These are phyloP conservation scores for Hyphopichia pseudoburtonii DNA, from an alignment of 1,139 yeast species.

Conservation along the genomic window DNA sequence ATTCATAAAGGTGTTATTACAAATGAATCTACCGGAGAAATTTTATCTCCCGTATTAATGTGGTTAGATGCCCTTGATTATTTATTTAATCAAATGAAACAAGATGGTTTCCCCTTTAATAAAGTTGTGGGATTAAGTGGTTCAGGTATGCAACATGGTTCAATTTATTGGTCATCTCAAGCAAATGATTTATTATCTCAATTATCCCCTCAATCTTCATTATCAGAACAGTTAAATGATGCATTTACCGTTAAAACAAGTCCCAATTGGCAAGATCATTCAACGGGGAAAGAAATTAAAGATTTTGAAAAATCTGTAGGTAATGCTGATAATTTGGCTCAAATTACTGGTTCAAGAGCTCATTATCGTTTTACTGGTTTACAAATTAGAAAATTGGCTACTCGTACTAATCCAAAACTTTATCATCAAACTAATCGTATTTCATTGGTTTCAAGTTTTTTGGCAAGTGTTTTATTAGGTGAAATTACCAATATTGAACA, in stretches of 20 bases:
- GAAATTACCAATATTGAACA: conserved; percentile 65
- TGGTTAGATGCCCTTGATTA: conserved; percentile 85
- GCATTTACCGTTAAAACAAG: conserved; percentile 67
- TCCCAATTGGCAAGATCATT: conserved; percentile 96
- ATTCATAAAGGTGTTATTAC: conserved; percentile 71
- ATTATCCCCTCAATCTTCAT: conserved; percentile 23
- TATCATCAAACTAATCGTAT: conserved; percentile 62
- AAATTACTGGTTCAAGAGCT: conserved; percentile 79
- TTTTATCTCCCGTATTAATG: conserved; percentile 81
- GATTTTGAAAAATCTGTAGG: conserved; percentile 63
- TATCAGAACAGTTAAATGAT: conserved; percentile 45
- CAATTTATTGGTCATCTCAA: conserved; percentile 69
- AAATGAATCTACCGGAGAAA: conserved; percentile 52
- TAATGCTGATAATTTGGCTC: conserved; percentile 63
- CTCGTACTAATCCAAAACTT: conserved; percentile 45
- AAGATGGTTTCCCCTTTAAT: conserved; percentile 54
- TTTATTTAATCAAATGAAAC: conserved; percentile 55
- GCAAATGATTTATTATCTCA: conserved; percentile 41
- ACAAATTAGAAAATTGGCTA: conserved; percentile 75
- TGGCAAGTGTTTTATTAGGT: conserved; percentile 72
- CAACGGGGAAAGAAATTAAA: conserved; percentile 69
- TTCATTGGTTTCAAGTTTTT: conserved; percentile 75
- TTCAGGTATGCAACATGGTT: conserved; percentile 92
- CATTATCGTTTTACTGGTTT: conserved; percentile 91
- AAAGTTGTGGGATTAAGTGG: conserved; percentile 75